Evolutionary conservation across 768 basidiomycete species (phyloP).

Genomic region (Hypholoma sublateritium): DNA sequence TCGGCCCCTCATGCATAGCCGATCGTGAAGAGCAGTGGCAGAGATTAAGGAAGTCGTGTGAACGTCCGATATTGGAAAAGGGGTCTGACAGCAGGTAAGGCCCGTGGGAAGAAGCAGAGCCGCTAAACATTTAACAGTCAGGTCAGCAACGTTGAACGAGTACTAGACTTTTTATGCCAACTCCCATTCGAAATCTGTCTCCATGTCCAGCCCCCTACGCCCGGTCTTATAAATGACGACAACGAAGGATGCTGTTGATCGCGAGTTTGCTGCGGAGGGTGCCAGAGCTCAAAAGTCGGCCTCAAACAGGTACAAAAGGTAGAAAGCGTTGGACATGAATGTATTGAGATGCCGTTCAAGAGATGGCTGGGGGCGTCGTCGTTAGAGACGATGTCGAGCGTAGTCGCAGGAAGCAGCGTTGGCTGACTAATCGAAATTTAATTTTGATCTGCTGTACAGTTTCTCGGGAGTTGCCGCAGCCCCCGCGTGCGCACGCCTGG

Average conservation of each 20-base stretch:
- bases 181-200: background rate
- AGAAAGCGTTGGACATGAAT: too few species aligned
- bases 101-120: conserved; percentile 7
- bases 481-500: conserved; percentile 23
- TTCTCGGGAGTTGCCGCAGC: conserved; percentile 40
- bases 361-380: background rate
- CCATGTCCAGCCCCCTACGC: background rate
- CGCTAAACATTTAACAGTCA: background rate
- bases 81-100: background rate
- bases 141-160: background rate
- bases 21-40: background rate
- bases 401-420: background rate
- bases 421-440: conserved; percentile 17
- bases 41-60: background rate
- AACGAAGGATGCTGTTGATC: background rate
- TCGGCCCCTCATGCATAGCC: background rate
- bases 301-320: too few species aligned
- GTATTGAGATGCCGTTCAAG: background rate
- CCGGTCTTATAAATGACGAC: background rate
- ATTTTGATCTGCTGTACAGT: conserved; percentile 39
- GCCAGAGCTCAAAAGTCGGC: too few species aligned
- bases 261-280: background rate
- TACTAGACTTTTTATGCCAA: background rate
- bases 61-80: background rate
- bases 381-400: background rate